Evolutionary conservation across 805 yeast genomes (phyloP), one percentile per base, ranked within the genome.

Genomic region (Wilhelminamyces savonicus): DNA sequence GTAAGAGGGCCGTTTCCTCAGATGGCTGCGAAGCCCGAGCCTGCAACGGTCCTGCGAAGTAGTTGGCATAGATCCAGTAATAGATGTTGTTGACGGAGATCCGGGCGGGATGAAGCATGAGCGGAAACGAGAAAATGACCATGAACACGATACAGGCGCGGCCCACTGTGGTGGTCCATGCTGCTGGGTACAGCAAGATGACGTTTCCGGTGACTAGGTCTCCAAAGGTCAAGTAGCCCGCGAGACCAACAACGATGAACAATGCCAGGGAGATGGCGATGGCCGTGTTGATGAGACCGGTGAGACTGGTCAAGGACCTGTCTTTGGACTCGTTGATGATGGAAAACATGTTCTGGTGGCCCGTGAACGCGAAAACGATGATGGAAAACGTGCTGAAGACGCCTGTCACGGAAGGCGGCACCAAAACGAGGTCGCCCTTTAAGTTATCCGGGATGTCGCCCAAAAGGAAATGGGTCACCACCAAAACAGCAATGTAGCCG

Each of bases 271-370:
- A 83, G 4, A 73, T 52, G 1, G 70, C 62, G 36, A 86, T 72
- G 1, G 88, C 76, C 7, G 57, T 39, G 13, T 54, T 36, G 14
- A 79, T 71, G 22, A 84, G 66, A 13, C 46, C 54, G 33, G 64
- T 57, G 36, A 77, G 61, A 20, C 59, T 62, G 5, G 48, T 35
- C n/a, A 71, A 57, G 0, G 81, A 59, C 37, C 69, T 70, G 41
- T 76, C 76, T 18, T 54, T 56, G 17, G 88, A 69, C 58, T 90
- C 97, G 46, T 88, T 90, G 31, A 87, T 73, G 32, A 88, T 74
- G 1, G 95, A 76, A 46, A 85, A 86, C 86, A 85, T 85, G 58
- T 90, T 90, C 54, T 90, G 97, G 50, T 90, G 97, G 46, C 97
- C 92, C 0, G 97, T 90, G 56, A 78, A 90, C 0, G 96, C 95